A percentile compares a stretch with the other conserved stretches of the same genome.
These are phyloP conservation scores for Canariomyces notabilis DNA, from an alignment of 2,329 filamentous ascomycete genomes.

Conservation along the genomic window DNA sequence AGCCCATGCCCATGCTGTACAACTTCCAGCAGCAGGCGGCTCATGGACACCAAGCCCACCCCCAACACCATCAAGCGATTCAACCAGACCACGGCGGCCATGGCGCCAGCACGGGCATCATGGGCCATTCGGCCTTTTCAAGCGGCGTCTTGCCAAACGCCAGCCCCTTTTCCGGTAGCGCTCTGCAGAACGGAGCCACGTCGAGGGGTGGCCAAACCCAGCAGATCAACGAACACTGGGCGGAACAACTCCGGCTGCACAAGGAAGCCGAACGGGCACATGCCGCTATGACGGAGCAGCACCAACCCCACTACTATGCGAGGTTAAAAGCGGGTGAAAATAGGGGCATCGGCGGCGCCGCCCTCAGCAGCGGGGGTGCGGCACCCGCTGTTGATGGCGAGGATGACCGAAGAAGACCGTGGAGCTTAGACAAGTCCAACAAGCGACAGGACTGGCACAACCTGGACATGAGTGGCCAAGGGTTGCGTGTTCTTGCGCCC, in stretches of 20 bases:
- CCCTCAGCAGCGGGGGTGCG: slow-evolving; percentile 44
- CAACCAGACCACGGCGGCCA: slow-evolving; percentile 55
- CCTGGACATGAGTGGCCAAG: slow-evolving; percentile 93
- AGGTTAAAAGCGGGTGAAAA: slow-evolving; percentile 66
- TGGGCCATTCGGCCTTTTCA: slow-evolving; percentile 57
- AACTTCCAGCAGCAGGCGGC: slow-evolving; percentile 60
- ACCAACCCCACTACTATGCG: slow-evolving; percentile 66
- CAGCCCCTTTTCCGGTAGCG: slow-evolving; percentile 52
- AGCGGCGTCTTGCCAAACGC: slow-evolving; percentile 61
- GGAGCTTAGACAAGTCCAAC: slow-evolving; percentile 61
- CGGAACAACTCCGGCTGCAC: slow-evolving; percentile 75
- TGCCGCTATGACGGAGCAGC: slow-evolving; percentile 64
- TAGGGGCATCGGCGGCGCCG: slow-evolving; percentile 56
- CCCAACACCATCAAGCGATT: slow-evolving; percentile 57
- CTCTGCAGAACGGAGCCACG: slow-evolving; percentile 51
- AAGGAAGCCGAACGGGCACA: slow-evolving; percentile 70
- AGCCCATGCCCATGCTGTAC: slow-evolving; percentile 58
- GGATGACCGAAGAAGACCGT: slow-evolving; percentile 55
- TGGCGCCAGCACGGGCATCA: slow-evolving; percentile 49
- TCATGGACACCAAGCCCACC: slow-evolving; percentile 58
- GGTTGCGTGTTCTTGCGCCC: slow-evolving; percentile 72
- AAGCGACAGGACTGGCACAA: slow-evolving; percentile 85
- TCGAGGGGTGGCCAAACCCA: slow-evolving; percentile 47
- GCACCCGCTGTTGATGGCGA: slow-evolving; percentile 50
- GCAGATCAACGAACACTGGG: slow-evolving; percentile 68